Evolutionary conservation across 352 stramenopile genomes (phyloP), one percentile per base, ranked within the genome.

Genomic region (Phytopythium cucurbitacearum): DNA sequence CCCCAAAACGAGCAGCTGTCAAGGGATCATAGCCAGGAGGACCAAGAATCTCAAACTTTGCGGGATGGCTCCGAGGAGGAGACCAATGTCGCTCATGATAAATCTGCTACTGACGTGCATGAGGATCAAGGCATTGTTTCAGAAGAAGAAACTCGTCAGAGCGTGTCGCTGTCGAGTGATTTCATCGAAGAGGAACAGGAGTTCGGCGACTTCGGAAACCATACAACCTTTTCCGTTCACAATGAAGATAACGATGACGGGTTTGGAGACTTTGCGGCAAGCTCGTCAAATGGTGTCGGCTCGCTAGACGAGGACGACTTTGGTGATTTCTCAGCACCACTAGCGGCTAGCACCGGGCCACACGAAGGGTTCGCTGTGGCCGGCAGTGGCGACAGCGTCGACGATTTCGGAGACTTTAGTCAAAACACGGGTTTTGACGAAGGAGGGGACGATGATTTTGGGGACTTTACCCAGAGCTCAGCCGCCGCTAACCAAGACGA

Each of bases 331-430:
- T 33, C 48, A 40, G 44, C 53, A 7, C 56, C 54, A n/a, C 41
- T 51, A 4, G 40, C 61, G 6, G 4, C 28, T 15, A 48, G 48
- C 9, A 11, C 57, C 40, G 41, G 21, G 21, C 21, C 21, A 28
- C 21, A 28, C 21, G 21, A 28, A 28, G 21, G 21, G 21, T 28
- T 28, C 21, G 21, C 21, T 28, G 21, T 28, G 21, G 21, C 15
- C 47, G n/a, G 46, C 32, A 39, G 43, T 57, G 48, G 54, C 9
- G 49, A 36, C 33, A 13, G 40, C 10, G 16, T 60, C 39, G 63
- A 76, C 34, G 64, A 48, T 13, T 76, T 81, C 55, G 71, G 56
- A 10, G 68, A 79, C 15, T 85, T 85, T 64, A 46, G 35, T 9
- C 54, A 76, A 21, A 70, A 46, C 45, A 50, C 53, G 3, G 50